Evolutionary conservation across 1,284 basidiomycete species (phyloP).

Genomic region (Austroboletus olivaceoglutinosus): DNA sequence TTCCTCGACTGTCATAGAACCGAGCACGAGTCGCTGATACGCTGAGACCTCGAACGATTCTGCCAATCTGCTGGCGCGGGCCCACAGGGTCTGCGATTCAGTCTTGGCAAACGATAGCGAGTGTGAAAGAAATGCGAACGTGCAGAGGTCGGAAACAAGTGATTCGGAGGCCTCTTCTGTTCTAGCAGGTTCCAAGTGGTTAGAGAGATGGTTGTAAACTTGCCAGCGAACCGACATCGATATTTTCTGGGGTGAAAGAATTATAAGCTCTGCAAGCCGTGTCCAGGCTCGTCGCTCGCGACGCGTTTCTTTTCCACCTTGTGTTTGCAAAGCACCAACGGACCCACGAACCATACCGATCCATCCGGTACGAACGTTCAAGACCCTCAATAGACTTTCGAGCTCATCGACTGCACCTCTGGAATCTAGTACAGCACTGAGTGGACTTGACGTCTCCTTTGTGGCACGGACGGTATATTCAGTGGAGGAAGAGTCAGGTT

Average conservation of each 20-base stretch:
- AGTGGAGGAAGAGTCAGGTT: constrained; percentile 33
- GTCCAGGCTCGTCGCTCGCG: constrained; percentile 54
- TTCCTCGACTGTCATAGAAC: constrained; percentile 47
- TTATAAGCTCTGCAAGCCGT: constrained; percentile 49
- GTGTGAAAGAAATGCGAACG: constrained; percentile 54
- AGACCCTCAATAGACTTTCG: constrained; percentile 37
- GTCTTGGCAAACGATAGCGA: constrained; percentile 30
- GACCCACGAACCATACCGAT: constrained; percentile 39
- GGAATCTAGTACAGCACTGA: constrained; percentile 36
- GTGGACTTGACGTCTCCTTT: constrained; percentile 25
- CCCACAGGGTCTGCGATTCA: constrained; percentile 44
- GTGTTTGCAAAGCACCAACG: constrained; percentile 22
- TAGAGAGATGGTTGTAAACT: constrained; percentile 25
- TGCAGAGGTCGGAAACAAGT: constrained; percentile 50
- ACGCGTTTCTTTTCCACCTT: constrained; percentile 39
- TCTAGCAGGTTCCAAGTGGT: constrained; percentile 30
- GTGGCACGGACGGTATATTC: constrained; percentile 25
- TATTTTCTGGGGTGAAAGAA: constrained; percentile 39
- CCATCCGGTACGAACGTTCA: constrained; percentile 42
- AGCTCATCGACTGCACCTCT: constrained; percentile 42
- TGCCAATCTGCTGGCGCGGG: constrained; percentile 29
- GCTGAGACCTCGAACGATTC: constrained; percentile 35
- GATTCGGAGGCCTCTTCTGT: constrained; percentile 10
- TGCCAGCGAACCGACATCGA: constrained; percentile 18
- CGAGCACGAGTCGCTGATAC: constrained; percentile 56